phyloP scores from a whole-genome alignment of 768 basidiomycete species.

The Leccinum subgranulosum region DNA sequence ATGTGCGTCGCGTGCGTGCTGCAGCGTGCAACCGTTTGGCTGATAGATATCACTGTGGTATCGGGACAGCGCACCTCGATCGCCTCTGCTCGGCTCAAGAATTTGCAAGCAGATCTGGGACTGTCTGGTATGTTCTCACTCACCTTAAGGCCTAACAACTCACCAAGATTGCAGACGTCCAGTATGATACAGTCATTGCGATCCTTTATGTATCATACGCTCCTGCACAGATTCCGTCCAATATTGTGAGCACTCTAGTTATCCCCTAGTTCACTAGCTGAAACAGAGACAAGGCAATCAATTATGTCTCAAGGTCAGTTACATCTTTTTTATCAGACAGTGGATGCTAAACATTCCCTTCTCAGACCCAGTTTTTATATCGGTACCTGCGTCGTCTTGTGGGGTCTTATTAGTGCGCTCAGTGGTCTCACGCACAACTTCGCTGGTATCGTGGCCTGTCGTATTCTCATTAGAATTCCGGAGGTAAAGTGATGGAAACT shows the following conservation, averaged over 20 bases:
- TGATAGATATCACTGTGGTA: neutral
- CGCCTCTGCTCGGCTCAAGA: neutral
- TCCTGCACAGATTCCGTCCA: neutral
- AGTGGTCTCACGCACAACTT: conserved; percentile 61
- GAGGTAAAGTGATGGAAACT: conserved; percentile 36
- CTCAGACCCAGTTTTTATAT: conserved; percentile 63
- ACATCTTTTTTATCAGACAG: neutral
- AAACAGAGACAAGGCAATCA: conserved; percentile 41
- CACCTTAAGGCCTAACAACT: neutral
- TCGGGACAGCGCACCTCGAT: neutral
- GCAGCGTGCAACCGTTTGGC: neutral
- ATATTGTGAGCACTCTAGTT: conserved; percentile 16
- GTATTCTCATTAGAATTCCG: conserved; percentile 60
- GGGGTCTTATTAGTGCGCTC: conserved; percentile 61
- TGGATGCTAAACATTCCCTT: neutral
- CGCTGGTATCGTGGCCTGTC: conserved; percentile 30
- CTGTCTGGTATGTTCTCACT: neutral
- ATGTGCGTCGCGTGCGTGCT: conserved; percentile 36
- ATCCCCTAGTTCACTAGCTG: neutral
- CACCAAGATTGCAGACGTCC: conserved; percentile 31
- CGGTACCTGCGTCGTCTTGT: conserved; percentile 37
- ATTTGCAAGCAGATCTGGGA: neutral
- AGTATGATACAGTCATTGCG: neutral
- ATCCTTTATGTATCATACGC: neutral
- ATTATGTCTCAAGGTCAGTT: conserved; percentile 47